Percentiles rank a stretch among this genome's conserved stretches.
Conservation (phyloP, 1,284 basidiomycete species). For the Apiotrichum laibachii region DNA sequence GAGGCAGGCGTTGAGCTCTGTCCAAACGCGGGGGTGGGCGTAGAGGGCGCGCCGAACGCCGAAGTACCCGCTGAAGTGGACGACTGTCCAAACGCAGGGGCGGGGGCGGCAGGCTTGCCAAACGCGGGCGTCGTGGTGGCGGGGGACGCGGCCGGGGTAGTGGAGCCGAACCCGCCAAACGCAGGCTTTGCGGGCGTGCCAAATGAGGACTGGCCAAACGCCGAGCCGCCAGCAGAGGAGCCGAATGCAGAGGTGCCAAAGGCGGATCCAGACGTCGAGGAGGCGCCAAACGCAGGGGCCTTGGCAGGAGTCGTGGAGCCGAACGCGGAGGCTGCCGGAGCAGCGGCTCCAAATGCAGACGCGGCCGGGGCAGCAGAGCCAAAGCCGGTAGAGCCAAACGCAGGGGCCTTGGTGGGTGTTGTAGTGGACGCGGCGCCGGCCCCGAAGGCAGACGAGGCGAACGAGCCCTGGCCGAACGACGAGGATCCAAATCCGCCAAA, state of each 20-base stretch:
- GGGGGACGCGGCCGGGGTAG: background rate
- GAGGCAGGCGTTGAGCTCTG: conserved; percentile 14
- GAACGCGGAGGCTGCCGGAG: conserved; percentile 11
- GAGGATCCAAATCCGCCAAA: conserved; percentile 16
- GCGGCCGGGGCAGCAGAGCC: background rate
- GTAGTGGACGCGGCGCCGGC: conserved; percentile 2
- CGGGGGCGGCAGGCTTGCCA: conserved; percentile 17
- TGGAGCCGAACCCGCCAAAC: conserved; percentile 12
- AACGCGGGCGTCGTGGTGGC: conserved; percentile 12
- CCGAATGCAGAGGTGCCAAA: conserved; percentile 32
- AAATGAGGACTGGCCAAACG: conserved; percentile 22
- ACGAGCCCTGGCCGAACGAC: conserved; percentile 15
- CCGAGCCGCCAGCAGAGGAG: conserved; percentile 9
- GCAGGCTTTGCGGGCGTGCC: conserved; percentile 15
- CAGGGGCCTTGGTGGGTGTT: conserved; percentile 6
- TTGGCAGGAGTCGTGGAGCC: conserved; percentile 6
- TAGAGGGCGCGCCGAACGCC: conserved; percentile 6
- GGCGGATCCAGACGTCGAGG: conserved; percentile 6
- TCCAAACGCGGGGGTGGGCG: conserved; percentile 9
- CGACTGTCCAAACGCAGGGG: conserved; percentile 2
- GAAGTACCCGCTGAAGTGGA: background rate
- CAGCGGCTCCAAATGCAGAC: conserved; percentile 14
- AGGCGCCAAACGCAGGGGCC: conserved; percentile 2
- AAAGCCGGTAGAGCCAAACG: conserved; percentile 11
- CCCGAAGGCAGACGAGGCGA: conserved; percentile 8